Evolutionary conservation across 2,329 filamentous ascomycete genomes (phyloP).

Genomic region (Colletotrichum filicis): DNA sequence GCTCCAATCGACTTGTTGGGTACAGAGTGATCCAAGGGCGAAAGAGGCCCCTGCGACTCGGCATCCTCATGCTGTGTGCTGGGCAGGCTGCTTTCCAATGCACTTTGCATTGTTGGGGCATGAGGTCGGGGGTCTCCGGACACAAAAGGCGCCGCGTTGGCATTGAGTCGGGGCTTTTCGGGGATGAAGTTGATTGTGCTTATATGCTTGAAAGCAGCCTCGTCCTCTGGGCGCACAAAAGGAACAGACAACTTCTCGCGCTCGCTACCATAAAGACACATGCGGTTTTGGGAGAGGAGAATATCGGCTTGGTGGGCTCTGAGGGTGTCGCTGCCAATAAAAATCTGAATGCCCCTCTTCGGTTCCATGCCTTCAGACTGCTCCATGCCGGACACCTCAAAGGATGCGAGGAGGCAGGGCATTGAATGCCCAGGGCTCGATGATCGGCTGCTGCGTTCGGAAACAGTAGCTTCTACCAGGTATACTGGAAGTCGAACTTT

Average conservation of each 20-base stretch:
- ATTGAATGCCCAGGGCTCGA: conserved; percentile 80
- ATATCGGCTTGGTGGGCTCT: conserved; percentile 90
- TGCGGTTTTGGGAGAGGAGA: conserved; percentile 89
- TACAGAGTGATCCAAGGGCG: conserved; percentile 49
- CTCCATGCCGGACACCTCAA: conserved; percentile 75
- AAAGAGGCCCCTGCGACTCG: conserved; percentile 44
- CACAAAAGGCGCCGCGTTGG: conserved; percentile 56
- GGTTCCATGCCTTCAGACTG: conserved; percentile 59
- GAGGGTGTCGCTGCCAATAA: conserved; percentile 89
- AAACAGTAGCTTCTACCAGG: conserved; percentile 88
- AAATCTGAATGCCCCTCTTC: conserved; percentile 80
- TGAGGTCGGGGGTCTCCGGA: conserved; percentile 47
- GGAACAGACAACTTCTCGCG: conserved; percentile 89
- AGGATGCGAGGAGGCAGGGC: conserved; percentile 82
- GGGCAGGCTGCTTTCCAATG: conserved; percentile 36
- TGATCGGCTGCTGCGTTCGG: conserved; percentile 78
- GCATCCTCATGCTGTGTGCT: conserved; percentile 43
- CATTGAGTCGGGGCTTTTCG: conserved; percentile 69
- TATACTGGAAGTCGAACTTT: conserved; percentile 85
- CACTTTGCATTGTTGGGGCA: conserved; percentile 34
- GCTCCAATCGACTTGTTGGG: conserved; percentile 46
- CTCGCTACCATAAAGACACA: conserved; percentile 89
- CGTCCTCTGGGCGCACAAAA: conserved; percentile 91
- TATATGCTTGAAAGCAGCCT: conserved; percentile 81
- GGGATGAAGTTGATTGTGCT: conserved; percentile 68